Base-by-base conservation (phyloP, 805 yeast genomes). In the Pichia manshurica region DNA sequence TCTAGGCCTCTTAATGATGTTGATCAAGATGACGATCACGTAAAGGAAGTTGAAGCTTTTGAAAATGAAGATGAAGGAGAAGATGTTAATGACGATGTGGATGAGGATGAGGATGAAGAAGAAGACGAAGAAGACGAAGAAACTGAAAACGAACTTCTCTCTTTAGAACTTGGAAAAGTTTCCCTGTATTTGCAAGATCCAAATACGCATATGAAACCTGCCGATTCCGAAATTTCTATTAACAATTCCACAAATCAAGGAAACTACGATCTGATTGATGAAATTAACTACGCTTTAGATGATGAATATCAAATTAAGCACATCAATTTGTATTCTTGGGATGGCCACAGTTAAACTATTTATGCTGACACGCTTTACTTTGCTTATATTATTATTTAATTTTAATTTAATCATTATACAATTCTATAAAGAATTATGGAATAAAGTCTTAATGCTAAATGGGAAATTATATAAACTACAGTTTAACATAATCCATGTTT, bases 271-370 rank as follows among this genome's bases (percentile, higher is more conserved):
- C 35, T 53, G n/a, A 53, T 50, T 25, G 52, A 51, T 23, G 55
- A 41, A 9, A 54, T 54, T 12, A 35, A 49, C 31, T 43, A 41
- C 36, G 52, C 52, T 6, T 39, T 54, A 22, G 52, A 53, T 34
- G 55, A 51, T 22, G 51, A 49, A 20, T 21, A 47, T 8, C 17
- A 8, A 15, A 9, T 17, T 4, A 23, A 38, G n/a, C 41, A 39
- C 29, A n/a, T 25, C 4, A 17, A 39, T 13, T 17, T 34, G 10
- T 43, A 31, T 17, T 37, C 39, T n/a, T 44, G 37, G 47, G 28
- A 31, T 28, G 36, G 38, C 6, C 33, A 33, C 16, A 33, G 31
- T 23, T 46, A 17, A 28, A 29, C 28, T 34, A 6, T 13, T 8
- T 7, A 16, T 6, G 20, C 12, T 15, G 8, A 34, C 37, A 8